Percentiles rank a stretch among this genome's conserved stretches.
These are phyloP conservation scores for Chionographis japonica DNA, from an alignment of 106 monocot genomes.

Conservation along the genomic window DNA sequence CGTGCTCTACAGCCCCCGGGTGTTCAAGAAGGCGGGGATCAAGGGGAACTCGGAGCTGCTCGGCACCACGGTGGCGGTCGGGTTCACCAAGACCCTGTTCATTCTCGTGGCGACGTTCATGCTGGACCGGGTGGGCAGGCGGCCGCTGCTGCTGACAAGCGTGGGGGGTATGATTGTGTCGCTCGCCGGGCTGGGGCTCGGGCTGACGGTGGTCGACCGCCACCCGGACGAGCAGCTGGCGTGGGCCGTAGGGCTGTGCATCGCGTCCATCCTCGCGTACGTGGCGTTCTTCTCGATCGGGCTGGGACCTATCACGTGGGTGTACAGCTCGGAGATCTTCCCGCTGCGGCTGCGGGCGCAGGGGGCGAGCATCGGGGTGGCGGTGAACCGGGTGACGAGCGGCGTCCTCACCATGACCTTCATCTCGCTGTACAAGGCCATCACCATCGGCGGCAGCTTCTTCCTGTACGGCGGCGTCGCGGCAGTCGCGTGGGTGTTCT, in stretches of 20 bases:
- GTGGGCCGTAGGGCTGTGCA: conserved; percentile 8
- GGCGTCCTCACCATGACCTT: conserved; percentile 14
- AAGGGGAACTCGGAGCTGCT: conserved; percentile 11
- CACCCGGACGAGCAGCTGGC: neutral
- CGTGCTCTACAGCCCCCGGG: conserved; percentile 41
- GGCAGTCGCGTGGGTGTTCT: neutral
- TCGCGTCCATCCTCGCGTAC: neutral
- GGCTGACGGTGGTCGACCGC: conserved; percentile 13
- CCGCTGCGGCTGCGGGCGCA: conserved; percentile 8
- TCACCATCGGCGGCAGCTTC: conserved; percentile 15
- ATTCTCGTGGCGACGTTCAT: conserved; percentile 35
- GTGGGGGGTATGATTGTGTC: conserved; percentile 22
- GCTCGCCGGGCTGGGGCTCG: conserved; percentile 12
- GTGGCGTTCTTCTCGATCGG: conserved; percentile 12
- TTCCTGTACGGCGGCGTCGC: conserved; percentile 10
- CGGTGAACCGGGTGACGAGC: conserved; percentile 5
- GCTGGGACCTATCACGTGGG: conserved; percentile 11
- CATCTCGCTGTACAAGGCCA: conserved; percentile 14
- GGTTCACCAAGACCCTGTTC: conserved; percentile 34
- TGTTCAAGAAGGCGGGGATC: conserved; percentile 31
- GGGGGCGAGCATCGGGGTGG: neutral
- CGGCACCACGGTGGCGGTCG: conserved; percentile 28
- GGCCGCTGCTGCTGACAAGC: conserved; percentile 29
- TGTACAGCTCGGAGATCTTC: conserved; percentile 14
- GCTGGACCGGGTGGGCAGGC: conserved; percentile 31